phyloP scores from a whole-genome alignment of 2,329 filamentous ascomycete species.

The Lasiodiplodia sp. region DNA sequence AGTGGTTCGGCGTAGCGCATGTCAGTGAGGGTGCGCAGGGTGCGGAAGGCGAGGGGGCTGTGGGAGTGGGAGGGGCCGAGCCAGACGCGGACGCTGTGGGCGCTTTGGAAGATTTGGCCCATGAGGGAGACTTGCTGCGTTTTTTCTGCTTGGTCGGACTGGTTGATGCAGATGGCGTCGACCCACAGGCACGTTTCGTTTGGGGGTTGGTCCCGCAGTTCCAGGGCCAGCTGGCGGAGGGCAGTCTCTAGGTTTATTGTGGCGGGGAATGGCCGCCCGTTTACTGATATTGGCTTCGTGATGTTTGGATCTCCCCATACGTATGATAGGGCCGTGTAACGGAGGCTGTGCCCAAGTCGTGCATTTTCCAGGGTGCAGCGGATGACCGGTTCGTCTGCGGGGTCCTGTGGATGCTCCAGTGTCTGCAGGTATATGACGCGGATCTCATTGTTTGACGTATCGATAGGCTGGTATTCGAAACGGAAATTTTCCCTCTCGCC shows the following conservation, averaged over 20 bases:
- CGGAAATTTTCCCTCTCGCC: background rate
- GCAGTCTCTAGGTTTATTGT: slow-evolving; percentile 30
- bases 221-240: background rate
- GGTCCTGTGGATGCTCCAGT: background rate
- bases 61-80: slow-evolving; percentile 31
- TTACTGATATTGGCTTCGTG: slow-evolving; percentile 22
- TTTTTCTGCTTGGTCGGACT: slow-evolving; percentile 28
- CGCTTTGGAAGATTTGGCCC: slow-evolving; percentile 22
- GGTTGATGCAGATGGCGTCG: slow-evolving; percentile 32
- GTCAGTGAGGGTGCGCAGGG: background rate
- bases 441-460: background rate
- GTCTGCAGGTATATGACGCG: background rate
- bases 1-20: background rate
- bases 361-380: slow-evolving; percentile 26
- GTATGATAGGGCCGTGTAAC: slow-evolving; percentile 32
- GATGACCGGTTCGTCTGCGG: background rate
- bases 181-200: slow-evolving; percentile 26
- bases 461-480: background rate
- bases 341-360: slow-evolving; percentile 7
- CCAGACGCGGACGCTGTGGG: slow-evolving; percentile 26
- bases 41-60: slow-evolving; percentile 29
- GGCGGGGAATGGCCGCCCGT: slow-evolving; percentile 22
- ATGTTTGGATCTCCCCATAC: slow-evolving; percentile 30
- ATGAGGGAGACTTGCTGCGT: slow-evolving; percentile 28
- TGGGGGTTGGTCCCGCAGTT: slow-evolving; percentile 8